These are phyloP conservation scores for Annona cherimola DNA, from an alignment of 164 flowering plant species.

Conservation along the genomic window DNA sequence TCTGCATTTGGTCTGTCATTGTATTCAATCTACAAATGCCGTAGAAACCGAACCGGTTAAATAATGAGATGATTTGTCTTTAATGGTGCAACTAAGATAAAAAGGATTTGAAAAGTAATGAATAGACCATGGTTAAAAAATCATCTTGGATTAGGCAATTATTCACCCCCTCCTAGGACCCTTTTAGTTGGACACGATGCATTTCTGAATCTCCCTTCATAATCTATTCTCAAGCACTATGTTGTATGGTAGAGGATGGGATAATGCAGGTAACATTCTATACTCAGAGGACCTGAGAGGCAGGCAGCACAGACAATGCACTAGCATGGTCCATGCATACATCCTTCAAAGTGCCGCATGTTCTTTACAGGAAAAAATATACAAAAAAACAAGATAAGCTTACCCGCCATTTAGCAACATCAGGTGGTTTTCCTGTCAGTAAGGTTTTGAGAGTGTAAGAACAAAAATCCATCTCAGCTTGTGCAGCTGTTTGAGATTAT, in stretches of 20 bases:
- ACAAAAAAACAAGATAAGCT: constrained; percentile 7
- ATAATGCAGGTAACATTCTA: background rate
- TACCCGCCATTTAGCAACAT: constrained; percentile 90
- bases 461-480: background rate
- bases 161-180: no score
- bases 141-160: no score
- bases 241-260: background rate
- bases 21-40: constrained; percentile 54
- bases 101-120: no score
- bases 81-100: no score
- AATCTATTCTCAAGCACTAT: background rate
- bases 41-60: no score
- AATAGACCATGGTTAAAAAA: no score
- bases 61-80: no score
- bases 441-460: background rate
- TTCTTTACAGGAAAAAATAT: background rate
- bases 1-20: constrained; percentile 93
- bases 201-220: background rate
- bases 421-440: constrained; percentile 58
- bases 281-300: background rate
- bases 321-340: background rate
- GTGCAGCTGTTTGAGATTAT: no score
- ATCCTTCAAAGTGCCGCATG: background rate
- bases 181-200: no score
- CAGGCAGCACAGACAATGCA: background rate